phyloP scores from a whole-genome alignment of 2,329 filamentous ascomycete genomes.

The Aspergillus niger region DNA sequence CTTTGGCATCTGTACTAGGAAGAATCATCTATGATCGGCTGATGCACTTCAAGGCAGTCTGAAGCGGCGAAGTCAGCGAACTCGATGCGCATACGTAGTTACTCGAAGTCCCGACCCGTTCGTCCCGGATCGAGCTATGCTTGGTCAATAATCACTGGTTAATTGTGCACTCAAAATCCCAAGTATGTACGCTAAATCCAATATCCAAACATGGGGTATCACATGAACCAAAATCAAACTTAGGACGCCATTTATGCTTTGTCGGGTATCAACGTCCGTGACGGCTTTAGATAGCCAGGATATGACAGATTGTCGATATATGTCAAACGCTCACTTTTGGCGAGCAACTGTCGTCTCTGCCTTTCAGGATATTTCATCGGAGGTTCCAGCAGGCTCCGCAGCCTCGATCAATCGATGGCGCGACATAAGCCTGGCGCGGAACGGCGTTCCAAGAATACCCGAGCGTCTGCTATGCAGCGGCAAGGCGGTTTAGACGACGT shows the following conservation, averaged over 20 bases:
- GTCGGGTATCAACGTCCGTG: neutral
- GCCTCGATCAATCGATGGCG: neutral
- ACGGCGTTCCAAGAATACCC: neutral
- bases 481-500: neutral
- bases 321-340: neutral
- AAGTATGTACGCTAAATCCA: slow-evolving; percentile 9
- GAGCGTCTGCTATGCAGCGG: neutral
- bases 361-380: neutral
- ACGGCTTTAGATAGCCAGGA: too few relatives aligned
- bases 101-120: slow-evolving; percentile 8
- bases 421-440: neutral
- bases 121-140: slow-evolving; percentile 6
- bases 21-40: too few relatives aligned
- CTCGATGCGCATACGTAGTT: slow-evolving; percentile 13
- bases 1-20: neutral
- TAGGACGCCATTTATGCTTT: neutral
- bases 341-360: neutral
- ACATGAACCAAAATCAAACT: neutral
- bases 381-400: neutral
- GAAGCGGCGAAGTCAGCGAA: neutral
- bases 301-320: neutral
- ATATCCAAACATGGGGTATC: slow-evolving; percentile 4
- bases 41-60: too few relatives aligned
- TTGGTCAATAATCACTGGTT: slow-evolving; percentile 19
- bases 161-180: slow-evolving; percentile 15